Evolutionary conservation across 441 rosid species (phyloP).

Genomic region (Pelargonium australe): DNA sequence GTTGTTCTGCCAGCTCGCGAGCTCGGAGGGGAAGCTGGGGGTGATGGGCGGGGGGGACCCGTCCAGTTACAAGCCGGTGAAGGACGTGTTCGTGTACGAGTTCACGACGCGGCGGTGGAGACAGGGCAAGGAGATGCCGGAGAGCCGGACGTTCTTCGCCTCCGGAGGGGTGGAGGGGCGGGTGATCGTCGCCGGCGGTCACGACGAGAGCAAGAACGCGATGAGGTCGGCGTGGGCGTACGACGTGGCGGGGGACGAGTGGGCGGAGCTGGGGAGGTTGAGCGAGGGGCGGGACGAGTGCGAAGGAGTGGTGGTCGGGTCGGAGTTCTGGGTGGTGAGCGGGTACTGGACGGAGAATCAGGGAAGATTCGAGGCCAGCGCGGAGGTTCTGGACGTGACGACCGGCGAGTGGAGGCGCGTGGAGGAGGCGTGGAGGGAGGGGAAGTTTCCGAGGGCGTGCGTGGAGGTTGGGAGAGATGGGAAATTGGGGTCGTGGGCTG

Average conservation of each 20-base stretch:
- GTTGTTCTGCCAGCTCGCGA: conserved; percentile 35
- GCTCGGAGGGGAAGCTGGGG: conserved; percentile 41
- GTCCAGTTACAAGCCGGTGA: conserved; percentile 29
- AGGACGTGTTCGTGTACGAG: conserved; percentile 36
- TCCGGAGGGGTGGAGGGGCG: conserved; percentile 25
- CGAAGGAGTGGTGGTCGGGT: conserved; percentile 34
- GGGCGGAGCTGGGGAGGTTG: conserved; percentile 38
- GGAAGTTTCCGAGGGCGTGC: background rate
- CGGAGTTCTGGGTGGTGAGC: conserved; percentile 47
- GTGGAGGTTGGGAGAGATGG: background rate
- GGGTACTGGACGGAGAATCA: conserved; percentile 46
- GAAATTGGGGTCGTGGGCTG: background rate
- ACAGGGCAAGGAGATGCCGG: conserved; percentile 38
- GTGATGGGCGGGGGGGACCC: conserved; percentile 55
- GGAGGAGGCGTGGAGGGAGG: background rate
- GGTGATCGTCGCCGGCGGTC: conserved; percentile 43
- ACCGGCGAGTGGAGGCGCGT: background rate
- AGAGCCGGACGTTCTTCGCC: conserved; percentile 40
- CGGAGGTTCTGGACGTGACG: background rate
- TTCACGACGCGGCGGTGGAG: conserved; percentile 43
- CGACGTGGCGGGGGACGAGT: conserved; percentile 33
- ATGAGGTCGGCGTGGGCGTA: conserved; percentile 43
- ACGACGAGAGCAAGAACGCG: conserved; percentile 46
- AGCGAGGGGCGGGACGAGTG: conserved; percentile 54
- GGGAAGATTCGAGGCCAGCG: conserved; percentile 26